Evolutionary conservation across 371 early-diverging fungal species (phyloP), one percentile per base, ranked within the genome.

Genomic region (Cokeromyces recurvatus): DNA sequence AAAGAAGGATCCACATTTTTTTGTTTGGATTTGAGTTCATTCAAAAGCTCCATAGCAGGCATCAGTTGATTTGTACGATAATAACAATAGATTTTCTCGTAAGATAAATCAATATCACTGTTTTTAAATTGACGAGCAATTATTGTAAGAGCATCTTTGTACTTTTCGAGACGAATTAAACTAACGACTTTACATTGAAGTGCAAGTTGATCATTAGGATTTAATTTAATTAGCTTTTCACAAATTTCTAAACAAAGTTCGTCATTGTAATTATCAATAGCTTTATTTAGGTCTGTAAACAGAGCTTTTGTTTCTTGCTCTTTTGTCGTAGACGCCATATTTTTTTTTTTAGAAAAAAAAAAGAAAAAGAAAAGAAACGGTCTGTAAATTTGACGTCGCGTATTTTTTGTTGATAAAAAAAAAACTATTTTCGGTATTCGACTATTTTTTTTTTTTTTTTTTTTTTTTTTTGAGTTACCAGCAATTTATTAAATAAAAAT

Each of bases 11-110:
- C 54, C 11, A 48, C 23, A 9, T 52, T 23, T 12, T 56, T 54
- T 8, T 64, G 60, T 43, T 69, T 61, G 21, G 58, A 46, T 35
- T 56, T 56, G 39, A 63, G 37, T 20, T 61, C 58, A 22, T 62
- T 48, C 38, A 86, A 67, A 21, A 83, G 44, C 5, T 60, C 67
- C 41, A 82, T 54, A 16, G 82, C 80, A 2, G 83, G 85, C 8
- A 56, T 39, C 36, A 82, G 64, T 38, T 77, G 74, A 48, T 84
- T 78, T 46, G 78, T 68, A 4, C 87, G 75, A 61, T 90, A 90
- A 27, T 84, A 79, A 51, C 85, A 85, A 47, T 88, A 90, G 4
- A 86, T 83, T 32, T 74, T 68, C 58, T 87, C 87, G 59, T 77
- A 81, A 10, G 61, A 49, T 8, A 82, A 59, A 38, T 76, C 74